Conservation (phyloP, 495 filamentous ascomycete species). For the Lophium mytilinum region DNA sequence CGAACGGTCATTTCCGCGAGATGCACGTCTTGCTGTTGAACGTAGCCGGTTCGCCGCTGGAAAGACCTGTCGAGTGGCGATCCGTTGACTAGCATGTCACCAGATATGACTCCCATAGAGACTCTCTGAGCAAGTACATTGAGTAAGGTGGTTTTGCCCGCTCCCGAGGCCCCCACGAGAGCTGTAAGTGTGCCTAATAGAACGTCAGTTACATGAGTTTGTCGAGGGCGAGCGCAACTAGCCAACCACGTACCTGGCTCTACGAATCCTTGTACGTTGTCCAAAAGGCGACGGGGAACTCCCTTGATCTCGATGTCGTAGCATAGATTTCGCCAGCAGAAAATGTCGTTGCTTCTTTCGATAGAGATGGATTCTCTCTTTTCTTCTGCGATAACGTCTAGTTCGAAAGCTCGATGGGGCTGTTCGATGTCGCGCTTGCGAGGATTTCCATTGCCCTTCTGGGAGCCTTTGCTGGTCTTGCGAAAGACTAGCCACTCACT, state of each 20-base stretch:
- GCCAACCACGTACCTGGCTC: neutral
- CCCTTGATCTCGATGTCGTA: neutral
- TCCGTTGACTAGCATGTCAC: slow-evolving; percentile 47
- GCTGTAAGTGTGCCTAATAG: slow-evolving; percentile 58
- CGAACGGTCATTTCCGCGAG: slow-evolving; percentile 49
- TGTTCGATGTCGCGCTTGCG: neutral
- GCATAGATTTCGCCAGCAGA: neutral
- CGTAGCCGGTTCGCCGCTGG: slow-evolving; percentile 40
- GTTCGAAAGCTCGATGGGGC: neutral
- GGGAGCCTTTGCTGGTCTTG: neutral
- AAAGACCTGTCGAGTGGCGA: slow-evolving; percentile 25
- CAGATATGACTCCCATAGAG: slow-evolving; percentile 43
- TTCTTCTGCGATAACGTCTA: neutral
- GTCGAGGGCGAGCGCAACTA: no score
- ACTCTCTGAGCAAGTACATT: slow-evolving; percentile 49
- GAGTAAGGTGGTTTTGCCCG: slow-evolving; percentile 61
- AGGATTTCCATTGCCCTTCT: neutral
- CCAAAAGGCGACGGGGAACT: neutral
- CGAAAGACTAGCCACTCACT: neutral
- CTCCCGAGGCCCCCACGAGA: slow-evolving; percentile 55
- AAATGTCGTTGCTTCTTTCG: neutral
- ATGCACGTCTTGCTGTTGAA: slow-evolving; percentile 51
- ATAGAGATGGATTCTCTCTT: neutral
- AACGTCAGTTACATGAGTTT: no score
- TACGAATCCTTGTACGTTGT: neutral